Evolutionary conservation across 352 stramenopile genomes (phyloP).

Genomic region (Phytophthora uliginosa): DNA sequence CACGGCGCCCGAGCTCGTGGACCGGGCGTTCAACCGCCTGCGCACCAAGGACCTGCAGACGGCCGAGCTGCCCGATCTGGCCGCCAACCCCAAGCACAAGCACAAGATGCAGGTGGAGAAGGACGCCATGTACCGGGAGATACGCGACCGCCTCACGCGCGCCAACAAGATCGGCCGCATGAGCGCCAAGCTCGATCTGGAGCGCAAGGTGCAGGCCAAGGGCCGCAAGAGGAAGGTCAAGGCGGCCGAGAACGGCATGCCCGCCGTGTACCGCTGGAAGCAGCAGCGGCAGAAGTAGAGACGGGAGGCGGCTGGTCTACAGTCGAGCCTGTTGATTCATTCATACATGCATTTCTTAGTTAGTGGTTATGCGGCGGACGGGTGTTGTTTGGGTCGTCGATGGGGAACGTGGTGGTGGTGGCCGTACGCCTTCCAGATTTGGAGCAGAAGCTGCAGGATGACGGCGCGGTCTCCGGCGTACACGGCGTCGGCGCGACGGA

Average conservation of each 20-base stretch:
- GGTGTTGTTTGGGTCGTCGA: constrained; percentile 10
- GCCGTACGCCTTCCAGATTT: constrained; percentile 59
- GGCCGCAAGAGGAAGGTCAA: constrained; percentile 88
- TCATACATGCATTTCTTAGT: constrained; percentile 22
- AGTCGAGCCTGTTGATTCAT: constrained; percentile 20
- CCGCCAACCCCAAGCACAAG: constrained; percentile 49
- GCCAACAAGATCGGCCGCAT: constrained; percentile 79
- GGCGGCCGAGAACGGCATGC: constrained; percentile 66
- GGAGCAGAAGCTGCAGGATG: constrained; percentile 51
- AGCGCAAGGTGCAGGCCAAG: constrained; percentile 88
- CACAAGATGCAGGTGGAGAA: constrained; percentile 72
- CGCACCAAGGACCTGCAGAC: constrained; percentile 70
- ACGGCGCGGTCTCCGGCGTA: constrained; percentile 43
- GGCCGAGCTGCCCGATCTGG: constrained; percentile 40
- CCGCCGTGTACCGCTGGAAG: constrained; percentile 92
- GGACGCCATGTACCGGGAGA: constrained; percentile 72
- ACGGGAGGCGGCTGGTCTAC: not conserved
- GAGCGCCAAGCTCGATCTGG: constrained; percentile 80
- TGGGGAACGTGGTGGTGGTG: constrained; percentile 35
- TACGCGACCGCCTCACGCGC: constrained; percentile 75
- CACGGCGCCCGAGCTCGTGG: constrained; percentile 77
- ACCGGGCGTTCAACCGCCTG: constrained; percentile 82
- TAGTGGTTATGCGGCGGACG: constrained; percentile 19
- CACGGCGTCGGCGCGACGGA: constrained; percentile 53
- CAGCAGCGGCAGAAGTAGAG: constrained; percentile 87